A percentile compares a stretch with the other conserved stretches of the same genome.
These are phyloP conservation scores for Cercospora nicotianae DNA, from an alignment of 2,329 filamentous ascomycete genomes.

Conservation along the genomic window DNA sequence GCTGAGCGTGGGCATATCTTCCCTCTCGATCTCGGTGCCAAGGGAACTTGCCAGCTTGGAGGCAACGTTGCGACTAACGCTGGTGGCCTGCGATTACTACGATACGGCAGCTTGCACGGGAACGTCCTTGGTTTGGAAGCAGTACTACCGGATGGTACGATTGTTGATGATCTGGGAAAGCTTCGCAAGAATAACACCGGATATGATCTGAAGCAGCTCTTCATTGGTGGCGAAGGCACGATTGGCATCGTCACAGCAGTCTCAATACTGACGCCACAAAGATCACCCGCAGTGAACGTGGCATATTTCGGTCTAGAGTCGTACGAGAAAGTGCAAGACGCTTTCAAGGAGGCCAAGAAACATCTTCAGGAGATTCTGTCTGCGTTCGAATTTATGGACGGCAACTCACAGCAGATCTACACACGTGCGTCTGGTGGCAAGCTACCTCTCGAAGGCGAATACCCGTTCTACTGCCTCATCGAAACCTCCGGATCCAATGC, in stretches of 20 bases:
- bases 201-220: conserved; percentile 94
- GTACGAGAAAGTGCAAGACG: conserved; percentile 82
- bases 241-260: conserved; percentile 91
- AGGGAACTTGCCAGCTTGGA: conserved; percentile 94
- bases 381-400: conserved; percentile 97
- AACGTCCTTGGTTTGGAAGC: conserved; percentile 90
- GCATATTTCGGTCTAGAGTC: conserved; percentile 90
- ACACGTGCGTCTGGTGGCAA: conserved; percentile 72
- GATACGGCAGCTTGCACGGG: conserved; percentile 93
- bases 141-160: conserved; percentile 87
- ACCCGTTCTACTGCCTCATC: conserved; percentile 94
- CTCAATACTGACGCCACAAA: conserved; percentile 84
- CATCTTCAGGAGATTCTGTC: conserved; percentile 94
- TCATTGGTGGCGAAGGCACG: conserved; percentile 93
- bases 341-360: conserved; percentile 84
- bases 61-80: conserved; percentile 97
- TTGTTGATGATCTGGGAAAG: conserved; percentile 83
- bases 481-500: conserved; percentile 94
- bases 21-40: conserved; percentile 94
- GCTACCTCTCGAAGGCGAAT: conserved; percentile 74
- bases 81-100: conserved; percentile 81
- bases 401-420: conserved; percentile 75
- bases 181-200: conserved; percentile 98
- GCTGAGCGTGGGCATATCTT: conserved; percentile 85
- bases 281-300: conserved; percentile 86